A percentile compares a stretch with the other conserved stretches of the same genome.
Conservation (phyloP, 805 yeast genomes). For the Candida broadrunensis region DNA sequence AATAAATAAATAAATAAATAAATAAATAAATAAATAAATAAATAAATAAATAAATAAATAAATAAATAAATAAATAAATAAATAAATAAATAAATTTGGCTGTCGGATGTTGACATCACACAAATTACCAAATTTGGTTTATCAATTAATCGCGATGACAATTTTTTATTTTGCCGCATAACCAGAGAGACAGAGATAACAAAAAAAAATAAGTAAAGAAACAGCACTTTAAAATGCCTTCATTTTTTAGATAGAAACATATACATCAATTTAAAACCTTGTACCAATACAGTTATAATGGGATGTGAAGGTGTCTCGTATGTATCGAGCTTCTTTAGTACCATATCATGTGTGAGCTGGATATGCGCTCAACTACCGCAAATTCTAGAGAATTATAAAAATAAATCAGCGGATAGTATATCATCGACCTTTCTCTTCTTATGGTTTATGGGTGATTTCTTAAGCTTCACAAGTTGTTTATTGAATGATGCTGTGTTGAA, state of each 20-base stretch:
- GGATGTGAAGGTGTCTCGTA: slow-evolving; percentile 4
- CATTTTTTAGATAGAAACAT: no score
- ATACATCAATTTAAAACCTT: no score
- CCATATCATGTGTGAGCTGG: slow-evolving; percentile 56
- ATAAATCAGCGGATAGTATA: slow-evolving; percentile 65
- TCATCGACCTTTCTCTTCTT: slow-evolving; percentile 56
- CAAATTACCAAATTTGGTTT: no score
- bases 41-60: neutral
- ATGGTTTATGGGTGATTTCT: slow-evolving; percentile 65
- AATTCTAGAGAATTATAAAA: slow-evolving; percentile 54
- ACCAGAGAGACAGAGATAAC: no score
- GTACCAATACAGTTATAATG: no score
- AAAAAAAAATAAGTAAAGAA: no score
- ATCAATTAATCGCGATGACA: no score
- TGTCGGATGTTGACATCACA: no score
- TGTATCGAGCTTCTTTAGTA: slow-evolving; percentile 30
- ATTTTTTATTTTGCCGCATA: no score
- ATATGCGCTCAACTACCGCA: slow-evolving; percentile 75
- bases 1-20: neutral
- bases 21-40: neutral
- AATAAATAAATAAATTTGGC: neutral
- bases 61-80: neutral
- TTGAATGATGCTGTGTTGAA: slow-evolving; percentile 33
- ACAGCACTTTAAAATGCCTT: no score
- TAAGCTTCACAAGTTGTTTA: slow-evolving; percentile 47